Base-by-base conservation (phyloP, 2,329 filamentous ascomycete genomes). In the Claviceps fusiformis region DNA sequence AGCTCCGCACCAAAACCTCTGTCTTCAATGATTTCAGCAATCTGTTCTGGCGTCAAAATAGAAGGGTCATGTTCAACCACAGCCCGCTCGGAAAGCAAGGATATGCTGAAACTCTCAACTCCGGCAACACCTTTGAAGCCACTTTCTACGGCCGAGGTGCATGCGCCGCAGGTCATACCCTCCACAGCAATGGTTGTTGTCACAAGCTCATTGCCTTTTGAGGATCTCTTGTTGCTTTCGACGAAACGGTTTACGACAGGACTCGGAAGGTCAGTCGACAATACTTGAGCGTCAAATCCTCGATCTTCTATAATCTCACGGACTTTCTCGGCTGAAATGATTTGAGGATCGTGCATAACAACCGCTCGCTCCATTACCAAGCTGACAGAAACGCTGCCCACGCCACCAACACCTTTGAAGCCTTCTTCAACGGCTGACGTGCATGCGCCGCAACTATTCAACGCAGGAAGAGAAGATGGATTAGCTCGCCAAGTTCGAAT, bases 331-430 rank as follows among this genome's bases (percentile, higher is more conserved):
- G 89, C 80, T 15, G 88, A 73, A 54, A 97, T 80, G 53, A 80
- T 78, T 55, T 78, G 73, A 1, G 89, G 82, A 69, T 97, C 86
- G 71, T 98, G 93, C 71, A 91, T 86, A 41, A 97, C 77, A 46
- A 97, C 91, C n/a, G 92, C 93, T 57, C 92, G 83, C 70, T 95
- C 91, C 83, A 96, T 95, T 55, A 96, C 87, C 63, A 98, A 75
- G 67, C 89, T 95, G 63, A 98, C 87, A 10, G 90, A 95, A 57
- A 97, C 89, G 62, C 79, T 89, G 59, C 86, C 87, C 10, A 93
- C 83, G 54, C 93, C 92, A 44, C 86, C 77, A 5, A 95, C 79
- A 61, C 80, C 82, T 64, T 89, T 86, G 73, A 98, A 95, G 61
- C 87, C 93, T 57, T 86, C 82, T 76, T 97, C 92, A 62, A 98